Evolutionary conservation across 1,139 yeast genomes (phyloP).

Genomic region (Groenewaldozyma sp.): DNA sequence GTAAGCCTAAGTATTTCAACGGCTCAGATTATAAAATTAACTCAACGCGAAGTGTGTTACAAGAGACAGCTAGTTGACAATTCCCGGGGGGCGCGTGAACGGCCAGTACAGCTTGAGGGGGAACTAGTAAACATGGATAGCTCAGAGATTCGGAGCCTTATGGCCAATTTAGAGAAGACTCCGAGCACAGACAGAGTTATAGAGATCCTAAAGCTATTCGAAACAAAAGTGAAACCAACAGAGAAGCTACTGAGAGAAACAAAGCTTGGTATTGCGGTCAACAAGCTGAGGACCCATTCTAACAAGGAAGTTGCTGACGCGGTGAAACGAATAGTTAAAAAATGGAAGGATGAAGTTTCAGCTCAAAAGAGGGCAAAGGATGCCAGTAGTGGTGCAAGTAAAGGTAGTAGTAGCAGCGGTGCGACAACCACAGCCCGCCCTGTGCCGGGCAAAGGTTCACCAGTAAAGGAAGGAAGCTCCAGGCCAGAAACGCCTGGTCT

Average conservation of each 20-base stretch:
- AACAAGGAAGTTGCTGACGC: slow-evolving; percentile 57
- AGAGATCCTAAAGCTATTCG: slow-evolving; percentile 56
- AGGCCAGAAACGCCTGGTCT: too few relatives aligned
- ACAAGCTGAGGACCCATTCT: slow-evolving; percentile 65
- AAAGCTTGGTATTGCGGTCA: slow-evolving; percentile 96
- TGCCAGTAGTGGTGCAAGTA: slow-evolving; percentile 9
- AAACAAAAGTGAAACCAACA: slow-evolving; percentile 71
- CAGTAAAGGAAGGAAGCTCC: too few relatives aligned
- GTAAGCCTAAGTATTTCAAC: too few relatives aligned
- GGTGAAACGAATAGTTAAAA: slow-evolving; percentile 73
- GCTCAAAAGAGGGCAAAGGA: slow-evolving; percentile 43
- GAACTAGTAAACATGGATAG: too few relatives aligned
- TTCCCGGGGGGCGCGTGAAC: too few relatives aligned
- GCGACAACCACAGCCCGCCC: slow-evolving; percentile 3
- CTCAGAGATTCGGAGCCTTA: slow-evolving; percentile 57
- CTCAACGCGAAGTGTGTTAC: too few relatives aligned
- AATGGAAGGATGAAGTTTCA: slow-evolving; percentile 88
- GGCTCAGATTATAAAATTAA: too few relatives aligned
- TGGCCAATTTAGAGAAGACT: slow-evolving; percentile 65
- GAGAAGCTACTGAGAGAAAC: slow-evolving; percentile 79
- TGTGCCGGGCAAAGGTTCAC: neutral
- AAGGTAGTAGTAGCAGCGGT: slow-evolving; percentile 17
- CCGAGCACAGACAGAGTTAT: slow-evolving; percentile 56
- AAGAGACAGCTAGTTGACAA: too few relatives aligned
- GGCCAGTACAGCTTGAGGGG: too few relatives aligned